Evolutionary conservation across 2,329 filamentous ascomycete genomes (phyloP), one percentile per base, ranked within the genome.

Genomic region (Magnaporthiopsis incrustans): DNA sequence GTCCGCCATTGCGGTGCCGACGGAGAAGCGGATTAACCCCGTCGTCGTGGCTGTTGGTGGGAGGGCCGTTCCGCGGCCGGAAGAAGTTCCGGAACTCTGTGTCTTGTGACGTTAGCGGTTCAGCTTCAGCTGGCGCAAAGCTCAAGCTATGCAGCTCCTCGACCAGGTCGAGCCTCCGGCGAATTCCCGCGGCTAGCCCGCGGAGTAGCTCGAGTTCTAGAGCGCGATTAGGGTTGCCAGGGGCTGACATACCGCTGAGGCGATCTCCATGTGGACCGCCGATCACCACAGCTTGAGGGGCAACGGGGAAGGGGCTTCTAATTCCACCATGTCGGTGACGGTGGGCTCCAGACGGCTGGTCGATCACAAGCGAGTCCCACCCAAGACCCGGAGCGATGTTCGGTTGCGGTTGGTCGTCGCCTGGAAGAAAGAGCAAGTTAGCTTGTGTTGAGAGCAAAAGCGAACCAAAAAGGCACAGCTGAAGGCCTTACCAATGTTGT

Each of bases 21-120:
- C 92, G 89, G 63, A 98, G 85, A 15, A 98, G 81, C 58, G 94
- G 94, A 71, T 98, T 97, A 27, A 87, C 82, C 4, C 92, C 92
- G 72, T 97, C 93, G 68, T 97, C 92, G 44, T 84, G 82, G 33
- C 81, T 81, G 64, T 84, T 81, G 63, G 84, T 77, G 60, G 81
- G 81, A 63, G 61, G 82, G 75, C 64, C 85, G 80, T 69, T 86
- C 82, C 10, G 78, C 76, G 66, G 81, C 77, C 68, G 84, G 79
- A 76, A 80, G 66, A 79, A 80, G 68, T 74, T 81, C 58, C 79
- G 77, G 70, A 83, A 82, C 65, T 83, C 80, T 77, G 64, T 53
- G 12, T 11, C 22, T 53, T 53, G n/a, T 25, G 44, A 22, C 22
- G 44, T 53, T 53, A 53, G n/a, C 14, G 6, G 18, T 53, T n/a